Evolutionary conservation across 257 asterid genomes (phyloP).

Genomic region (Solanum chilense): DNA sequence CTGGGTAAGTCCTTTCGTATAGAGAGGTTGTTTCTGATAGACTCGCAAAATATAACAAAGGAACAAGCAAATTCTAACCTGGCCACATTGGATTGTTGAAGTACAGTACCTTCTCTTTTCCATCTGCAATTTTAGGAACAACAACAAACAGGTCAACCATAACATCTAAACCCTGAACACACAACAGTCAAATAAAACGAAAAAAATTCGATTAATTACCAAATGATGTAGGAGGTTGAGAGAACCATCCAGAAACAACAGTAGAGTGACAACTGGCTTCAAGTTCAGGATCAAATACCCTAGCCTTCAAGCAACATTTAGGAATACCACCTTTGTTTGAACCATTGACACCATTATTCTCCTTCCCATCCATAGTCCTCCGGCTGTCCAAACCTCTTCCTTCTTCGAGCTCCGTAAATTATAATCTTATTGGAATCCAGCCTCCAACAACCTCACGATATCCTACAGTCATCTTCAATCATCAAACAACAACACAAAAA

Average conservation of each 20-base stretch:
- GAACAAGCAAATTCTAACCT: constrained; percentile 24
- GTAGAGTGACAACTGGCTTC: constrained; percentile 74
- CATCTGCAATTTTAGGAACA: constrained; percentile 28
- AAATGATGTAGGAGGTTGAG: constrained; percentile 32
- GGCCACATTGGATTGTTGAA: constrained; percentile 99
- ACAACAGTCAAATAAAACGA: not conserved
- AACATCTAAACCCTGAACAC: not conserved
- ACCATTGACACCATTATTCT: constrained; percentile 35
- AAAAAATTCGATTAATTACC: constrained; percentile 17
- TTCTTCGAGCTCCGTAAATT: constrained; percentile 57
- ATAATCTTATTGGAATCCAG: constrained; percentile 83
- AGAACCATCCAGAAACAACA: constrained; percentile 96
- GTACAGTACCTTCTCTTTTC: constrained; percentile 31
- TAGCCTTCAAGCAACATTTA: constrained; percentile 87
- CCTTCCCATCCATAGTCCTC: constrained; percentile 89
- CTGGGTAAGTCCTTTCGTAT: not conserved
- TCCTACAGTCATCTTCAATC: not conserved
- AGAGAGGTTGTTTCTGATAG: not conserved
- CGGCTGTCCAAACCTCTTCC: constrained; percentile 78
- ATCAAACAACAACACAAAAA: not conserved
- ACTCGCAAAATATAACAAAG: not conserved
- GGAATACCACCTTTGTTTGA: constrained; percentile 41
- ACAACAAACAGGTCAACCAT: not conserved
- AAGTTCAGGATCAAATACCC: constrained; percentile 49
- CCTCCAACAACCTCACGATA: constrained; percentile 33